Percentiles rank a stretch among this genome's conserved stretches.
phyloP scores from a whole-genome alignment of 768 basidiomycete genomes.

The Leccinum subtestaceum region DNA sequence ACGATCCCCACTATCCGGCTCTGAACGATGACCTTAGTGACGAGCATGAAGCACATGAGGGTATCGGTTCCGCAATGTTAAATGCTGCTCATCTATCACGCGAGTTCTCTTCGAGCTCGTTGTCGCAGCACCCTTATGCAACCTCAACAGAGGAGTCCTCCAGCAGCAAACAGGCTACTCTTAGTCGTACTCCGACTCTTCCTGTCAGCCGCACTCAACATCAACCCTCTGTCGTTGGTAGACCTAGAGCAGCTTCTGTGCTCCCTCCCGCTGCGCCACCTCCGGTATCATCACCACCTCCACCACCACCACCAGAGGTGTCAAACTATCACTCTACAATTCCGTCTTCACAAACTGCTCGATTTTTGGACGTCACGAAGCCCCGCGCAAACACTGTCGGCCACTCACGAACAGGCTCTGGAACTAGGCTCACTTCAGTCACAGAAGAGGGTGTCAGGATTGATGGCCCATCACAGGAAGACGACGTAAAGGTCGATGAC shows the following conservation, averaged over 20 bases:
- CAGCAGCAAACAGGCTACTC: constrained; percentile 15
- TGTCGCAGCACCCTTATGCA: constrained; percentile 52
- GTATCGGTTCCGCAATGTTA: constrained; percentile 46
- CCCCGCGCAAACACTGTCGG: constrained; percentile 48
- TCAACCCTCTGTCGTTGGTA: constrained; percentile 27
- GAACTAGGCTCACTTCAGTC: constrained; percentile 54
- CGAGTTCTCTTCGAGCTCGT: constrained; percentile 25
- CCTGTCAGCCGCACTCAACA: constrained; percentile 30
- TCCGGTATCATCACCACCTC: constrained; percentile 58
- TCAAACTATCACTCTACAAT: constrained; percentile 28
- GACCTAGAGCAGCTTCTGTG: constrained; percentile 55
- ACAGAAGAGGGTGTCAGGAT: constrained; percentile 53
- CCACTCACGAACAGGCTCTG: constrained; percentile 56
- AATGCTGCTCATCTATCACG: constrained; percentile 31
- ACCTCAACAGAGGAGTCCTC: constrained; percentile 39
- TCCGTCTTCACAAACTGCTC: constrained; percentile 30
- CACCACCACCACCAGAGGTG: constrained; percentile 51
- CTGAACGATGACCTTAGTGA: constrained; percentile 26
- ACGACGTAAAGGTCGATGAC: constrained; percentile 31
- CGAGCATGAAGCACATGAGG: constrained; percentile 39
- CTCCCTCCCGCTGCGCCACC: constrained; percentile 68
- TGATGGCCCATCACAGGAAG: constrained; percentile 34
- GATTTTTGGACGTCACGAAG: constrained; percentile 38
- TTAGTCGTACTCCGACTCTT: constrained; percentile 37
- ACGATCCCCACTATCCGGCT: constrained; percentile 29